Conservation (phyloP, 2,329 filamentous ascomycete genomes). For the Lachnellula willkommii region DNA sequence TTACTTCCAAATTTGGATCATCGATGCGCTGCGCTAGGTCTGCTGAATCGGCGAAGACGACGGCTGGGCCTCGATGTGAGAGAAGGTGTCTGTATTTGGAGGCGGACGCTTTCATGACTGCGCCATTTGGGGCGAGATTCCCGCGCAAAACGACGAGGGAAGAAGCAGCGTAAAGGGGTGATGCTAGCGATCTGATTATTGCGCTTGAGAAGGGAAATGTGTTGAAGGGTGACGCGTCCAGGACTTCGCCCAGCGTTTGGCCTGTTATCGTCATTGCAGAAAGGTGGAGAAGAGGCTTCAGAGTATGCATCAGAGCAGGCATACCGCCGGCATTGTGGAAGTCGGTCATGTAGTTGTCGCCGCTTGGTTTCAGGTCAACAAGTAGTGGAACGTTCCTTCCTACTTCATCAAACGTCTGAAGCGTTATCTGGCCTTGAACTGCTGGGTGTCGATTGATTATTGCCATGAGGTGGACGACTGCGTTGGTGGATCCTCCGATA, state of each 20-base stretch:
- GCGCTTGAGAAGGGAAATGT: conserved; percentile 36
- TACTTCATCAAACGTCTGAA: conserved; percentile 44
- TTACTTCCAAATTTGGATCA: conserved; percentile 39
- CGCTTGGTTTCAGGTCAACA: conserved; percentile 48
- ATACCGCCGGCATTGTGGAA: conserved; percentile 50
- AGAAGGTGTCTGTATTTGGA: conserved; percentile 43
- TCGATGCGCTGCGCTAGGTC: conserved; percentile 44
- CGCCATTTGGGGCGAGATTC: conserved; percentile 44
- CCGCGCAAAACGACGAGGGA: conserved; percentile 42
- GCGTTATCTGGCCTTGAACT: conserved; percentile 39
- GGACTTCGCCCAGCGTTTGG: conserved; percentile 41
- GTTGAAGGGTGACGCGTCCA: conserved; percentile 39
- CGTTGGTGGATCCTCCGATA: conserved; percentile 41
- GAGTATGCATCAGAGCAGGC: conserved; percentile 41
- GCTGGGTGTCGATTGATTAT: conserved; percentile 46
- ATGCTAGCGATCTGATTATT: conserved; percentile 39
- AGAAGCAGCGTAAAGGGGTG: conserved; percentile 41
- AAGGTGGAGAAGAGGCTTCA: conserved; percentile 42
- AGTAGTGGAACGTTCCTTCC: conserved; percentile 42
- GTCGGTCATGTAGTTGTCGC: conserved; percentile 50
- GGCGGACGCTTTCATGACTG: conserved; percentile 46
- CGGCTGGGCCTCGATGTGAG: conserved; percentile 39
- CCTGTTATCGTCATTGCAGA: conserved; percentile 42
- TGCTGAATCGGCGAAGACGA: conserved; percentile 43
- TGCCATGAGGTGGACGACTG: conserved; percentile 39